Conservation (phyloP, 495 filamentous ascomycete genomes). For the Clavariopsis aquatica region DNA sequence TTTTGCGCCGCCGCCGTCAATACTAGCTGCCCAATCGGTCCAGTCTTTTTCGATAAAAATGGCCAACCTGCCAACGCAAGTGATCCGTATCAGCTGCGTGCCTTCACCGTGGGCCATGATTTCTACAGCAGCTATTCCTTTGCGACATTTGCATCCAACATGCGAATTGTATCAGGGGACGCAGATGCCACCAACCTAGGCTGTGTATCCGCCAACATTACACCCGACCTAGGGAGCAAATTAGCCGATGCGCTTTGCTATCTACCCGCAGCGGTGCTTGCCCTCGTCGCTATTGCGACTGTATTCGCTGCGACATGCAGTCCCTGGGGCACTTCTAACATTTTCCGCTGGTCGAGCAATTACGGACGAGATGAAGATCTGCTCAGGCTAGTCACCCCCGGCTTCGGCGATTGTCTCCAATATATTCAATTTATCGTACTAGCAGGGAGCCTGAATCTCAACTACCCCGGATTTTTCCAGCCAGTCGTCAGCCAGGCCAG, state of each 20-base stretch:
- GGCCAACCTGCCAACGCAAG: conserved; percentile 45
- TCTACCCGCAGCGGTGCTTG: conserved; percentile 73
- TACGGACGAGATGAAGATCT: conserved; percentile 93
- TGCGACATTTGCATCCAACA: conserved; percentile 69
- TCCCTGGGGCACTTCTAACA: conserved; percentile 87
- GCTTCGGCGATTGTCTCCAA: conserved; percentile 95
- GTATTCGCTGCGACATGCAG: conserved; percentile 81
- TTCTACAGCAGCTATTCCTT: conserved; percentile 83
- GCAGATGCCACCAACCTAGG: conserved; percentile 60
- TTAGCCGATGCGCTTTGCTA: conserved; percentile 71
- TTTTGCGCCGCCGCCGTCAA: conserved; percentile 69
- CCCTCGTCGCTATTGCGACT: conserved; percentile 79
- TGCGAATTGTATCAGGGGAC: conserved; percentile 76
- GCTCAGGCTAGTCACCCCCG: conserved; percentile 88
- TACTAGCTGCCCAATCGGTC: conserved; percentile 71
- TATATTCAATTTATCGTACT: conserved; percentile 94
- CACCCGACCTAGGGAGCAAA: conserved; percentile 69
- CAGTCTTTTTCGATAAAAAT: conserved; percentile 57
- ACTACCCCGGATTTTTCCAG: conserved; percentile 93
- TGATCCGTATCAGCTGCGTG: conserved; percentile 58
- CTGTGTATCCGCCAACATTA: conserved; percentile 78
- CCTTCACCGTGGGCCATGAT: conserved; percentile 74
- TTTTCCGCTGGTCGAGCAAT: conserved; percentile 93
- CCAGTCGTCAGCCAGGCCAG: conserved; percentile 81
- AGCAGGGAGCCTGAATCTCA: conserved; percentile 78